Base-by-base conservation (phyloP, 2,329 filamentous ascomycete genomes). In the Aspergillus tamarii region DNA sequence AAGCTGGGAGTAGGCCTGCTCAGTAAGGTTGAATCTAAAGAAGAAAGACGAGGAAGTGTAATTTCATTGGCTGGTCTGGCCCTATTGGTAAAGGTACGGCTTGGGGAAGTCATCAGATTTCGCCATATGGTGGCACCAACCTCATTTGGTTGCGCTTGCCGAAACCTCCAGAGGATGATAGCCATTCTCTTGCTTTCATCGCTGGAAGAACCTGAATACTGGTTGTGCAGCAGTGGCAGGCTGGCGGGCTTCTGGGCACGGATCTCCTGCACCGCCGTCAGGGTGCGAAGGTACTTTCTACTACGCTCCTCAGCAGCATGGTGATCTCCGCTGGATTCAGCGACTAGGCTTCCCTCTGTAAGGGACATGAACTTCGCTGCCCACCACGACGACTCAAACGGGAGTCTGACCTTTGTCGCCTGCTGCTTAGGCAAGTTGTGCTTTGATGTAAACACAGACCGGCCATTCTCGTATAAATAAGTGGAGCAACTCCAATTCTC, bases 331-430 rank as follows among this genome's bases (percentile, higher is more conserved):
- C 34, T 36, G 34, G 11, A 11, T 36, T 36, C 34, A 14, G 12
- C 76, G 61, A 74, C 71, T 46, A 75, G 77, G 66, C 74, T 79
- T n/a, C 77, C 74, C 64, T 80, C 75, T 2, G 78, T 36, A 60
- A 81, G 68, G 28, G 78, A 68, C 1, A 77, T 80, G 72, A 83
- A 82, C 21, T 75, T 64, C 36, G 72, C 72, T 11, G 76, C 80
- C 81, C 81, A 83, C 79, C 80, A 83, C 12, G 70, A 72, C 16
- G 80, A 80, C 63, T 81, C 79, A 48, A 83, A 81, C 2, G 76
- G 73, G 21, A 79, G 78, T 63, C 76, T 77, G 58, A 82, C 70
- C 62, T 76, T 78, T 19, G 78, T 77, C 2, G 76, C 73, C 28
- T 72, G 67, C 19, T 76, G 70, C 59, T 72, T 74, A 26, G 66